Base-by-base conservation (phyloP, 495 filamentous ascomycete species). In the Penicillium roqueforti region DNA sequence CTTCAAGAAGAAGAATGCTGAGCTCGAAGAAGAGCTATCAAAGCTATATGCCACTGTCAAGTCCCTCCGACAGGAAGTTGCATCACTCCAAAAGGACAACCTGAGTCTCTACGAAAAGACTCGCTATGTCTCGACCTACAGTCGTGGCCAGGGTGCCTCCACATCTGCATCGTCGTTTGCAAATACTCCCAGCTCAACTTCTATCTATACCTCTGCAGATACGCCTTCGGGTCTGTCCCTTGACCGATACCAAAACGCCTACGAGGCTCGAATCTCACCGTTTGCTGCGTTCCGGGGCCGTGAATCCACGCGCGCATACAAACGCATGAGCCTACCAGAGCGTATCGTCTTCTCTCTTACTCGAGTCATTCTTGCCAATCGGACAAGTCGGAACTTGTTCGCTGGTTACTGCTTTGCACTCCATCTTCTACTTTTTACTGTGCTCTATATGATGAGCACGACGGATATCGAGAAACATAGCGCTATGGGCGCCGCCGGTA, bases 81-180 rank as follows among this genome's bases (percentile, higher is more conserved):
- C 91, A 37, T 87, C 90, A 10, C 77, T 99, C 11, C 93, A 97
- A 65, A 93, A 91, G 68, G 93, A 99, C 70, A 99, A 99, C 66
- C 80, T 99, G 29, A 87, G 88, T 61, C 83, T 99, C 3, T 99
- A 99, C 68, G 93, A 99, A 68, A 99, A 97, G 79, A 96, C 93
- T 31, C 84, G 93, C 36, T 99, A 97, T 70, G 84, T 96, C 11
- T 95, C 91, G 13, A 89, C 89, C 4, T 97, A 96, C 76, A 92
- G 83, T 63, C 84, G 90, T 45, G 73, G 77, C 41, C 78, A 77
- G 41, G 77, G 76, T 1, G 74, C 81, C 46, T 77, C 83, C n/a
- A 84, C 89, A 10, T 85, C 85, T 2, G 83, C 88, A 54, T 87
- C 84, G 0, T 80, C 87, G 4, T 91, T 86, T 68, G 80, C 82